These are phyloP conservation scores for Penicillium thymicola DNA, from an alignment of 2,329 filamentous ascomycete genomes.

Conservation along the genomic window DNA sequence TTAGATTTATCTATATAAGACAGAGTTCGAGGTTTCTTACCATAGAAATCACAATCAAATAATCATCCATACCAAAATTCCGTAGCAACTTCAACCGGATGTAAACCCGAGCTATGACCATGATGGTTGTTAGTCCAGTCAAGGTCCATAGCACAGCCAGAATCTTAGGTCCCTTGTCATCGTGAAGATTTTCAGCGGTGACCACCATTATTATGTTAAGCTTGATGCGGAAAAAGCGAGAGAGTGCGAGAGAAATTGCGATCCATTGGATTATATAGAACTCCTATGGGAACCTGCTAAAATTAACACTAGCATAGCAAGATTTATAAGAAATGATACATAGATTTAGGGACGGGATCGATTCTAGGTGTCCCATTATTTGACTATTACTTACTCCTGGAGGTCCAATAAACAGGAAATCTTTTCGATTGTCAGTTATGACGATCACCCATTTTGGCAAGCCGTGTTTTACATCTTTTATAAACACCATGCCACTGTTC, in stretches of 20 bases:
- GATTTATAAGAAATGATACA: background rate
- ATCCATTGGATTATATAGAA: background rate
- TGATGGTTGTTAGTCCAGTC: conserved; percentile 29
- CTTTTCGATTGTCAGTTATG: background rate
- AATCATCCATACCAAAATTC: conserved; percentile 40
- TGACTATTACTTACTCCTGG: background rate
- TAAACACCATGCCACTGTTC: background rate
- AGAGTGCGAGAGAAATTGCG: background rate
- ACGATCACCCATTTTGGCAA: background rate
- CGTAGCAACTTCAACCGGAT: conserved; percentile 31
- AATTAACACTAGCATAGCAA: background rate
- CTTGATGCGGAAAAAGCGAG: background rate
- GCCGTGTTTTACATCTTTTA: background rate
- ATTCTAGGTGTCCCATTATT: background rate
- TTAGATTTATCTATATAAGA: background rate
- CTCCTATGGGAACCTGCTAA: background rate
- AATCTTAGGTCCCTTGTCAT: conserved; percentile 38
- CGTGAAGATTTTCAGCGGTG: conserved; percentile 10
- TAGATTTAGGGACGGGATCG: background rate
- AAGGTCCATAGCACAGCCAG: conserved; percentile 33
- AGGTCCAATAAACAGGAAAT: background rate
- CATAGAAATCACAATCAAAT: conserved; percentile 34
- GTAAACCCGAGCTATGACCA: conserved; percentile 35
- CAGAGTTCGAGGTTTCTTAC: conserved; percentile 16
- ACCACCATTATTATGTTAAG: conserved; percentile 7